A percentile compares a stretch with the other conserved stretches of the same genome.
Evolutionary conservation across 164 flowering plant genomes (phyloP).

Genomic region (Nymphaea thermarum): DNA sequence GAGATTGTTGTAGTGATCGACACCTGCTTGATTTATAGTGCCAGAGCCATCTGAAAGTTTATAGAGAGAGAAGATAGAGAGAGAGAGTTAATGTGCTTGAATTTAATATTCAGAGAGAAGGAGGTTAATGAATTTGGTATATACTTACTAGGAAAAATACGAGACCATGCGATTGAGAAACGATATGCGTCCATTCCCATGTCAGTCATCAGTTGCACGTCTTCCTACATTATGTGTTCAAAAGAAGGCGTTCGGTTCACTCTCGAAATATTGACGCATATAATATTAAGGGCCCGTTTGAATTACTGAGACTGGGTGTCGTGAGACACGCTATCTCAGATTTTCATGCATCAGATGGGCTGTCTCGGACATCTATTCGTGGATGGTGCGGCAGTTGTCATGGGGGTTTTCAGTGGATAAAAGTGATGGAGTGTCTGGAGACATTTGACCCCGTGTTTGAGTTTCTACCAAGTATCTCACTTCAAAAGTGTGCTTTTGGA

Average conservation of each 20-base stretch:
- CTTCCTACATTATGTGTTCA: conserved; percentile 32
- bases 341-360: too few relatives aligned
- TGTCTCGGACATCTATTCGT: too few relatives aligned
- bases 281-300: too few relatives aligned
- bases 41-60: conserved; percentile 64
- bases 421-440: too few relatives aligned
- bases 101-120: not conserved
- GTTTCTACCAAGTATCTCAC: too few relatives aligned
- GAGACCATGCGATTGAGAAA: conserved; percentile 76
- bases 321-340: too few relatives aligned
- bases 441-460: too few relatives aligned
- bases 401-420: too few relatives aligned
- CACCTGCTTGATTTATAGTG: conserved; percentile 68
- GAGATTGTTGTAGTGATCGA: conserved; percentile 74
- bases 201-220: conserved; percentile 58
- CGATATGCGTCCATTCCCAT: conserved; percentile 88
- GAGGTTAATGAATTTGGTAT: not conserved
- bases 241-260: not conserved
- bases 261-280: too few relatives aligned
- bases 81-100: not conserved
- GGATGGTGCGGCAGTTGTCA: too few relatives aligned
- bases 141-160: conserved; percentile 63
- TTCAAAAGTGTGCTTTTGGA: too few relatives aligned
- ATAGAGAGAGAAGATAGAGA: not conserved
- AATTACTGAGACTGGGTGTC: too few relatives aligned